Conservation (phyloP, 2,329 filamentous ascomycete species). For the Penicillium thymicola region DNA sequence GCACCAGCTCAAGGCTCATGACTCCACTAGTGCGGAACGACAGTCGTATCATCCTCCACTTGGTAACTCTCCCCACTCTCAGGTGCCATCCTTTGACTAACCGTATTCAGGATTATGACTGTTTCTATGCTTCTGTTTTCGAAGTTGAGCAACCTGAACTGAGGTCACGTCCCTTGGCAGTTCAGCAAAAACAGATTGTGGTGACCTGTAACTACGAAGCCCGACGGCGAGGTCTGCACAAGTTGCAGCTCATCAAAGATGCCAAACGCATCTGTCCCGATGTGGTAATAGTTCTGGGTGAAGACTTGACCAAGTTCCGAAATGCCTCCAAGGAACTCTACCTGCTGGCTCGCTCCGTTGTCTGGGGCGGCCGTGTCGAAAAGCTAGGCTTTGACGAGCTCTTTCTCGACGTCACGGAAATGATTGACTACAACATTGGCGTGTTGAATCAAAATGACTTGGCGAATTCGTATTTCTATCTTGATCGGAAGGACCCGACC, state of each 20-base stretch:
- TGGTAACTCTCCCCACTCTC: slow-evolving; percentile 55
- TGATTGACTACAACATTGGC: slow-evolving; percentile 75
- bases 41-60: slow-evolving; percentile 72
- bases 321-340: slow-evolving; percentile 81
- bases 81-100: background rate
- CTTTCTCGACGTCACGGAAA: slow-evolving; percentile 78
- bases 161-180: slow-evolving; percentile 70
- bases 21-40: slow-evolving; percentile 49
- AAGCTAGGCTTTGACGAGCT: slow-evolving; percentile 85
- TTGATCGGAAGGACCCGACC: slow-evolving; percentile 70
- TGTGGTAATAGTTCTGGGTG: slow-evolving; percentile 78
- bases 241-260: slow-evolving; percentile 81
- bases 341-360: slow-evolving; percentile 65
- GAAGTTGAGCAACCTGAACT: slow-evolving; percentile 75
- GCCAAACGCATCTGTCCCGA: slow-evolving; percentile 78
- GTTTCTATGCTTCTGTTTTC: slow-evolving; percentile 91
- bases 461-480: slow-evolving; percentile 71
- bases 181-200: slow-evolving; percentile 90
- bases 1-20: slow-evolving; percentile 11
- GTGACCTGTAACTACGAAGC: slow-evolving; percentile 95
- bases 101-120: slow-evolving; percentile 51
- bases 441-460: slow-evolving; percentile 67
- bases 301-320: slow-evolving; percentile 80
- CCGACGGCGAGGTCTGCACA: slow-evolving; percentile 61
- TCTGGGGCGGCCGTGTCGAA: slow-evolving; percentile 77